Conservation (phyloP, 805 yeast genomes). For the Candida ovalis region DNA sequence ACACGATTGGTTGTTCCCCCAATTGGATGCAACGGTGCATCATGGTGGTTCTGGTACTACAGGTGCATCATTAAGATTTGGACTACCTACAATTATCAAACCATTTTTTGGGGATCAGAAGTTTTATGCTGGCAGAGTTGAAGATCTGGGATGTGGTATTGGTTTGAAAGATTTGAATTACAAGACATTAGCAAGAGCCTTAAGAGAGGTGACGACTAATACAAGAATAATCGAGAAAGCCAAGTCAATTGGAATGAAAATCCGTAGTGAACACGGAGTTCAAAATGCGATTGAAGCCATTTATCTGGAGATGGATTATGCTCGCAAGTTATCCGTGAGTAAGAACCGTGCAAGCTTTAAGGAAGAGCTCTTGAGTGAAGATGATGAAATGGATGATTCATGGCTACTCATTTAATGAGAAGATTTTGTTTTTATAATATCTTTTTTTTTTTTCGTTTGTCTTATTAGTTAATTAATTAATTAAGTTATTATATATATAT, state of each 20-base stretch:
- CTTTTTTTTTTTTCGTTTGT: neutral
- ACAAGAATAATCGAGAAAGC: constrained; percentile 69
- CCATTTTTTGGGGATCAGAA: constrained; percentile 97
- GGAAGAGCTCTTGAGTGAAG: constrained; percentile 14
- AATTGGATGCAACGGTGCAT: constrained; percentile 90
- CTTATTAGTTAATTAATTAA: too few species aligned
- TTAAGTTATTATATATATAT: too few species aligned
- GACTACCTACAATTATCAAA: constrained; percentile 84
- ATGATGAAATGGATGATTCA: constrained; percentile 25
- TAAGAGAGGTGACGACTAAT: constrained; percentile 64
- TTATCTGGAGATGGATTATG: constrained; percentile 78
- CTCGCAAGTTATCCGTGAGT: constrained; percentile 50
- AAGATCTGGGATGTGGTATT: constrained; percentile 84
- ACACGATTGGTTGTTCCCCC: constrained; percentile 92
- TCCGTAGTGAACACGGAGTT: constrained; percentile 79
- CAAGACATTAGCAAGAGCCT: constrained; percentile 59
- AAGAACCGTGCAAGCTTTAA: constrained; percentile 34
- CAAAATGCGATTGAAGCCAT: constrained; percentile 68
- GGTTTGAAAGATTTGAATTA: constrained; percentile 64
- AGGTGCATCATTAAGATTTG: constrained; percentile 84
- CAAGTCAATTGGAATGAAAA: constrained; percentile 52
- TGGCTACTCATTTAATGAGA: constrained; percentile 24
- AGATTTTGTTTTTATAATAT: neutral
- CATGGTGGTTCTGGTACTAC: constrained; percentile 98
- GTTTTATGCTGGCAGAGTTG: constrained; percentile 83